These are phyloP conservation scores for Phlegmacium glaucopus DNA, from an alignment of 768 basidiomycete species.

Conservation along the genomic window DNA sequence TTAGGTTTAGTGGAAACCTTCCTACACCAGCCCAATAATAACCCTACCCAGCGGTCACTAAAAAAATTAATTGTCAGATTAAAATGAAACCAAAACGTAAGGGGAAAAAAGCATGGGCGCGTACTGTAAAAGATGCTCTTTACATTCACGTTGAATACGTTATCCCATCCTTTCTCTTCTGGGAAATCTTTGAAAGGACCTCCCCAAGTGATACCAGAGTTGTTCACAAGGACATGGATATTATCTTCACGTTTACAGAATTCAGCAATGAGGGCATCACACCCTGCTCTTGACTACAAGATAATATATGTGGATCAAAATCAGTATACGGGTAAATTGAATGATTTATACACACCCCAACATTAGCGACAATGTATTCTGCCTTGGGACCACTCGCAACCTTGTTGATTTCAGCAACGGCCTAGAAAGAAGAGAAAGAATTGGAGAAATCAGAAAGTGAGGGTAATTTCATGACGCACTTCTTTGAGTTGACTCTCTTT, in stretches of 20 bases:
- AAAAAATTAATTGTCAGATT: not conserved
- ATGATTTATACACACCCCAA: constrained; percentile 66
- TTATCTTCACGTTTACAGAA: constrained; percentile 69
- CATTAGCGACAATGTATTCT: constrained; percentile 71
- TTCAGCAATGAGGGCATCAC: constrained; percentile 64
- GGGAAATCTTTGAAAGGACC: constrained; percentile 67
- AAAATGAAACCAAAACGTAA: not conserved
- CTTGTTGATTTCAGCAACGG: constrained; percentile 58
- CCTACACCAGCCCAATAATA: not conserved
- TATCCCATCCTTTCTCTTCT: constrained; percentile 85
- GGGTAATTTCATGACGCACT: constrained; percentile 35
- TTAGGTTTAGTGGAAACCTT: not conserved
- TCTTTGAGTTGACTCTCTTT: constrained; percentile 78
- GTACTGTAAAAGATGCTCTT: constrained; percentile 81
- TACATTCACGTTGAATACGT: constrained; percentile 78
- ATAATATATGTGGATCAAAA: no score
- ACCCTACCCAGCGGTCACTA: constrained; percentile 55
- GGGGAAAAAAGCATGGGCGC: constrained; percentile 21
- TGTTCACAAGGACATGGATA: constrained; percentile 82
- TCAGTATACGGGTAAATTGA: no score
- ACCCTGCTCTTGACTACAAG: constrained; percentile 69
- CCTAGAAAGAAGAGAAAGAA: constrained; percentile 25
- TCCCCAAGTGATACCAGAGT: constrained; percentile 81
- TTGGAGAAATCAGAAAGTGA: not conserved
- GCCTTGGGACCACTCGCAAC: constrained; percentile 53